Evolutionary conservation across 805 yeast species (phyloP).

Genomic region (Candida ascalaphidarum): DNA sequence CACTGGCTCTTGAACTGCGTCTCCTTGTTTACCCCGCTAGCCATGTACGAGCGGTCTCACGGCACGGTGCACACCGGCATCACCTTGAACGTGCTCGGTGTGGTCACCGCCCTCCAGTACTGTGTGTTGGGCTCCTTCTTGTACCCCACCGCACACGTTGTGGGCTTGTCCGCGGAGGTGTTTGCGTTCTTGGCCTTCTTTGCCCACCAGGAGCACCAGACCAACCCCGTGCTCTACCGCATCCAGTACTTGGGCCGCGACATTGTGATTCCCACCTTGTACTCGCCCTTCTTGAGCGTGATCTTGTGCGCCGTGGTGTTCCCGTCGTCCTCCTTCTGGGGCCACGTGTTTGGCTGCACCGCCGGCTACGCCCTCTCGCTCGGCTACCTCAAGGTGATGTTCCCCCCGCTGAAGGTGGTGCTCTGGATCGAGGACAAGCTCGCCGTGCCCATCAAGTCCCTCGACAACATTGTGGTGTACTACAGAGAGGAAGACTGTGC

Average conservation of each 20-base stretch:
- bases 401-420: slow-evolving; percentile 60
- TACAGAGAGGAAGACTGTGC: slow-evolving; percentile 54
- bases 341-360: slow-evolving; percentile 60
- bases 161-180: slow-evolving; percentile 70
- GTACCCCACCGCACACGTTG: slow-evolving; percentile 43
- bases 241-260: slow-evolving; percentile 24
- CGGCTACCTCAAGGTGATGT: slow-evolving; percentile 48
- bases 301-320: slow-evolving; percentile 41
- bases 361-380: slow-evolving; percentile 58
- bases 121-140: slow-evolving; percentile 42
- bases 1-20: slow-evolving; percentile 56
- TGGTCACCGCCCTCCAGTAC: slow-evolving; percentile 57
- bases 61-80: slow-evolving; percentile 87
- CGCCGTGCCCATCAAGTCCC: slow-evolving; percentile 37
- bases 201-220: slow-evolving; percentile 37
- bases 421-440: slow-evolving; percentile 56
- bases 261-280: slow-evolving; percentile 47
- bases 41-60: slow-evolving; percentile 58
- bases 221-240: slow-evolving; percentile 30
- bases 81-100: slow-evolving; percentile 64
- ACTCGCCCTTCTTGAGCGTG: slow-evolving; percentile 46
- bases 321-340: slow-evolving; percentile 65
- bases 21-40: slow-evolving; percentile 50
- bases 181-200: slow-evolving; percentile 59
- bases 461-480: slow-evolving; percentile 49